Conservation (phyloP, 441 rosid genomes). For the Cnidoscolus chayamansa region DNA sequence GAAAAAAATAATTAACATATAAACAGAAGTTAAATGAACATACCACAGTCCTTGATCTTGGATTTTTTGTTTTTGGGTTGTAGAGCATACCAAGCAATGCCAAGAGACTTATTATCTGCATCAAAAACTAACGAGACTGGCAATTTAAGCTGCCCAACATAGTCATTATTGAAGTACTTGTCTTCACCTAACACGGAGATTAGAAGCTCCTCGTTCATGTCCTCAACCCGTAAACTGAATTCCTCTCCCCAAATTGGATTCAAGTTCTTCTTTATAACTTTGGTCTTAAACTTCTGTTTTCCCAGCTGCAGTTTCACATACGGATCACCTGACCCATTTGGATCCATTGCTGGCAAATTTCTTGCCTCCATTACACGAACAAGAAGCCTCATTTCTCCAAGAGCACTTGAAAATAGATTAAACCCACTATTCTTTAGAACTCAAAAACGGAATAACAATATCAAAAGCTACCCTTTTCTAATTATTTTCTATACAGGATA, state of each 20-base stretch:
- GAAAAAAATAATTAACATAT: neutral
- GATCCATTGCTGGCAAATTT: conserved; percentile 76
- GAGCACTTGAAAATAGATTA: conserved; percentile 1
- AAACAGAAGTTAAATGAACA: neutral
- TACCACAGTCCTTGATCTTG: conserved; percentile 82
- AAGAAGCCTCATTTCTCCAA: conserved; percentile 54
- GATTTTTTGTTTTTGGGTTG: conserved; percentile 73
- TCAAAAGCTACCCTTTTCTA: neutral
- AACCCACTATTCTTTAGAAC: conserved; percentile 1
- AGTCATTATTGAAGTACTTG: conserved; percentile 80
- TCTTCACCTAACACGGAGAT: conserved; percentile 84
- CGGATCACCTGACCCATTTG: conserved; percentile 83
- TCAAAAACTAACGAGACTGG: conserved; percentile 68
- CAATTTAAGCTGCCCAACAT: conserved; percentile 66
- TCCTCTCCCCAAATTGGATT: conserved; percentile 92
- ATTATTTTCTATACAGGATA: neutral
- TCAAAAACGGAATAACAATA: neutral
- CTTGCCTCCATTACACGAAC: conserved; percentile 79
- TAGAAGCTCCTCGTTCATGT: conserved; percentile 76
- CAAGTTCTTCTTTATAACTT: conserved; percentile 80
- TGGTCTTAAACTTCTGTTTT: conserved; percentile 64
- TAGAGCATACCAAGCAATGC: conserved; percentile 69
- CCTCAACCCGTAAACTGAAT: conserved; percentile 83
- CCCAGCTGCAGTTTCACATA: conserved; percentile 83
- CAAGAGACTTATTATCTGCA: conserved; percentile 72